A percentile compares a stretch with the other conserved stretches of the same genome.
phyloP scores from a whole-genome alignment of 768 basidiomycete species.

The Sporobolomyces pararoseus region DNA sequence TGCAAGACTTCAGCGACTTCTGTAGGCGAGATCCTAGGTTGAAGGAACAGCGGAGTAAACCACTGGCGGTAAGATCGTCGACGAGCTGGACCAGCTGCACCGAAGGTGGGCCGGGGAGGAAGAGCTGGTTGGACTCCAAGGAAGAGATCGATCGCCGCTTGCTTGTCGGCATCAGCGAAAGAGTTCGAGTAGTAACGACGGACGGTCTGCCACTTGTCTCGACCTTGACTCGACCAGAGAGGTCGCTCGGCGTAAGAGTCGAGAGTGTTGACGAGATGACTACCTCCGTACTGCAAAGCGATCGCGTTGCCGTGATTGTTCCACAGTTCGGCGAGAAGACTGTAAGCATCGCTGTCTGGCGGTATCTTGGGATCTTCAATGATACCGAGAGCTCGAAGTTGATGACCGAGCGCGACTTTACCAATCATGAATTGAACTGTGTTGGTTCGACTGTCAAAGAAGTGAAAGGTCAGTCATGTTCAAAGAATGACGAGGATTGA shows the following conservation, averaged over 20 bases:
- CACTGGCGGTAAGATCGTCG: constrained; percentile 77
- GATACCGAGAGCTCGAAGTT: constrained; percentile 88
- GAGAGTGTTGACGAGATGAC: constrained; percentile 89
- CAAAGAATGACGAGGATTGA: neutral
- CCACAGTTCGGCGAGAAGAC: constrained; percentile 98
- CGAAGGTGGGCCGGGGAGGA: constrained; percentile 9
- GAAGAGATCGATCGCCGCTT: constrained; percentile 95
- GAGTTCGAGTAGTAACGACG: constrained; percentile 92
- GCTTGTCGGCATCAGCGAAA: constrained; percentile 89
- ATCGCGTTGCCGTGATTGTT: constrained; percentile 74
- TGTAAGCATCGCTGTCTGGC: constrained; percentile 90
- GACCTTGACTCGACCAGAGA: constrained; percentile 94
- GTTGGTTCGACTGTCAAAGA: constrained; percentile 63
- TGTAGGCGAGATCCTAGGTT: constrained; percentile 59
- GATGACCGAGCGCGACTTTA: constrained; percentile 88
- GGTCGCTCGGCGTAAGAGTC: constrained; percentile 78
- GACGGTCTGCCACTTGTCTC: constrained; percentile 93
- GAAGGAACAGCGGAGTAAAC: constrained; percentile 65
- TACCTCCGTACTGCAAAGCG: constrained; percentile 93
- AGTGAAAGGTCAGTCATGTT: neutral
- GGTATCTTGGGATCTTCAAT: constrained; percentile 77
- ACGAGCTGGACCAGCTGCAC: constrained; percentile 50
- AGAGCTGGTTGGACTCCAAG: constrained; percentile 57
- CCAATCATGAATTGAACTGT: constrained; percentile 96
- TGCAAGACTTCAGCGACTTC: constrained; percentile 64